Percentiles rank a stretch among this genome's conserved stretches.
Conservation (phyloP, 2,329 filamentous ascomycete genomes). For the Diaporthe aspalathi region DNA sequence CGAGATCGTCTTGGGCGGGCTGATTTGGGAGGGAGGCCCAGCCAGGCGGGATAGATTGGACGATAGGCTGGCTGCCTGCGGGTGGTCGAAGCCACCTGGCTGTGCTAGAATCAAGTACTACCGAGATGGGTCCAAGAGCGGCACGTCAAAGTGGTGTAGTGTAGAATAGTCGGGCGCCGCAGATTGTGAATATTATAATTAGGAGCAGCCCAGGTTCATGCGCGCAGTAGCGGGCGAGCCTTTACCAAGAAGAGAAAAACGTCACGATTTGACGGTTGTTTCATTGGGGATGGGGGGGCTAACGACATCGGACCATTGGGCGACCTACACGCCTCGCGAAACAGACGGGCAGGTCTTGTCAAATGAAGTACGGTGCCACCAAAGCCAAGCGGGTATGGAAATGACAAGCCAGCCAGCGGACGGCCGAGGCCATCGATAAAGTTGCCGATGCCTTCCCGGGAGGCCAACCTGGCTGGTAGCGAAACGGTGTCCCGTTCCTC, state of each 20-base stretch:
- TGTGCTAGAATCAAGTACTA: not conserved
- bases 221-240: conserved; percentile 1
- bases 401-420: not conserved
- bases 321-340: not conserved
- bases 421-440: not conserved
- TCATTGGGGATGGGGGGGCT: not conserved
- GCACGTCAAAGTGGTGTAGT: conserved; percentile 1
- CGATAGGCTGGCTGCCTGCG: not conserved
- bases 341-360: not conserved
- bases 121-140: not conserved
- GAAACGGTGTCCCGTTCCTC: not conserved
- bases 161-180: not conserved
- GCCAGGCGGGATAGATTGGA: conserved; percentile 8
- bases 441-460: not conserved
- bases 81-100: not conserved
- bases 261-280: conserved; percentile 20
- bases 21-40: conserved; percentile 18
- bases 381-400: not conserved
- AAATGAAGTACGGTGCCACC: not conserved
- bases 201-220: conserved; percentile 21
- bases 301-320: not conserved
- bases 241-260: conserved; percentile 9
- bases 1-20: conserved; percentile 17
- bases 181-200: conserved; percentile 7
- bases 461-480: not conserved